Evolutionary conservation across 1,139 yeast species (phyloP), one percentile per base, ranked within the genome.

Genomic region (Chernovozyma sophiae-reginae): DNA sequence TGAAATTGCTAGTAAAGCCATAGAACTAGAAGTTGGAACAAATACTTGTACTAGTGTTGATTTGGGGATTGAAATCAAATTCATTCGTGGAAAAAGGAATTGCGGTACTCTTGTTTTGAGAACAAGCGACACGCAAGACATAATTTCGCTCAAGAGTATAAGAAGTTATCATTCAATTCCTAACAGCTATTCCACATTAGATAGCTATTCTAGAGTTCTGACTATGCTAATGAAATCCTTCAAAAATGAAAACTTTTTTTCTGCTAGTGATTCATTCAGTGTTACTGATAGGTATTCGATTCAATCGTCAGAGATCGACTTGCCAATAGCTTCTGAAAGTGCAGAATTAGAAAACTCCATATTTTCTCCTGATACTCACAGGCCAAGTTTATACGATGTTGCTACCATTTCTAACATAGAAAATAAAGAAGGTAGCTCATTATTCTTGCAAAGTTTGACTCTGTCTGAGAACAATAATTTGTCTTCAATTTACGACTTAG

Each of bases 351-450:
- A 58, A 33, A 46, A 55, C 31, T 37, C 44, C 18, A 44, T 58
- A 4, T 60, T 60, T 37, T 56, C 62, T 1, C 65, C 65, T 0
- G 43, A 48, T 25, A 47, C 58, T 6, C 63, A 60, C 42, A 34
- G 60, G 24, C 60, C 51, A 5, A 38, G 43, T 3, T 14, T 43
- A 18, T 32, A 36, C 7, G 62, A 60, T 41, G 49, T 58, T 3
- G 57, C 60, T 2, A 51, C 53, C 3, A 58, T 60, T 15, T 43
- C 46, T 18, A 43, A 46, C 24, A 35, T 49, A 4, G 52, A 36
- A 31, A 26, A 30, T 12, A 24, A 27, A 20, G 24, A 12, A 19
- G 22, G 18, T 25, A 29, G 30, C 32, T 14, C 27, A 35, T 16
- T 19, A 19, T 16, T 11, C 13, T 31, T 8, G 26, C 6, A 6